These are phyloP conservation scores for Talaromyces adpressus DNA, from an alignment of 495 filamentous ascomycete species.

Conservation along the genomic window DNA sequence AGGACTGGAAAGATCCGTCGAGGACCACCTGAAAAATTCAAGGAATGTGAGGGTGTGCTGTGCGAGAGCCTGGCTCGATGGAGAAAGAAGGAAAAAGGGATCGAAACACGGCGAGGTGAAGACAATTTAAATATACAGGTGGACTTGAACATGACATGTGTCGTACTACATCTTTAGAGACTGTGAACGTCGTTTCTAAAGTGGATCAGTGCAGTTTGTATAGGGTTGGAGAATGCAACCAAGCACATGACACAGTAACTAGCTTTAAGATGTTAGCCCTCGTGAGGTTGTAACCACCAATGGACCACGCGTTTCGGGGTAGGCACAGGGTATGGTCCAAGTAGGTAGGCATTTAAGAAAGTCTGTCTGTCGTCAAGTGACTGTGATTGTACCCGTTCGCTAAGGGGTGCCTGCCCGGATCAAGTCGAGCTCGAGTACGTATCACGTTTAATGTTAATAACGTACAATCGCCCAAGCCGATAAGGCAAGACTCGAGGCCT, in stretches of 20 bases:
- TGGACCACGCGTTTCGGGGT: not conserved
- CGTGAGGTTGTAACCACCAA: slow-evolving; percentile 1
- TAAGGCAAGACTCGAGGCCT: not conserved
- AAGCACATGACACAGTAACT: slow-evolving; percentile 4
- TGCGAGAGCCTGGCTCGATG: slow-evolving; percentile 6
- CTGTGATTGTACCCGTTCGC: not conserved
- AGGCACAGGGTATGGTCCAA: not conserved
- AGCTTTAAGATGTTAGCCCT: not conserved
- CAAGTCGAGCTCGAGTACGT: not conserved
- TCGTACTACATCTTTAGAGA: not conserved
- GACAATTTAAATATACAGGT: not conserved
- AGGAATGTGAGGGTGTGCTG: not conserved
- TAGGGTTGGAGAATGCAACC: slow-evolving; percentile 4
- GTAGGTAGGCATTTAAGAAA: not conserved
- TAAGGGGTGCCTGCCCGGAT: not conserved
- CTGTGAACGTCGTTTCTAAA: not conserved
- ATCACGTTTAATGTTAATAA: not conserved
- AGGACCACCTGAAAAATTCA: slow-evolving; percentile 1
- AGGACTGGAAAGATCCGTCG: slow-evolving; percentile 5
- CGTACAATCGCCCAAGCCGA: not conserved
- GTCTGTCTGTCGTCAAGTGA: not conserved
- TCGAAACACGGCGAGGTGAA: not conserved
- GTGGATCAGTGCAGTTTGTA: not conserved
- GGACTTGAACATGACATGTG: not conserved
- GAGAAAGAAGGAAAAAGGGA: not conserved